Conservation (phyloP, 164 flowering plant species). For the Nelumbo lutea region DNA sequence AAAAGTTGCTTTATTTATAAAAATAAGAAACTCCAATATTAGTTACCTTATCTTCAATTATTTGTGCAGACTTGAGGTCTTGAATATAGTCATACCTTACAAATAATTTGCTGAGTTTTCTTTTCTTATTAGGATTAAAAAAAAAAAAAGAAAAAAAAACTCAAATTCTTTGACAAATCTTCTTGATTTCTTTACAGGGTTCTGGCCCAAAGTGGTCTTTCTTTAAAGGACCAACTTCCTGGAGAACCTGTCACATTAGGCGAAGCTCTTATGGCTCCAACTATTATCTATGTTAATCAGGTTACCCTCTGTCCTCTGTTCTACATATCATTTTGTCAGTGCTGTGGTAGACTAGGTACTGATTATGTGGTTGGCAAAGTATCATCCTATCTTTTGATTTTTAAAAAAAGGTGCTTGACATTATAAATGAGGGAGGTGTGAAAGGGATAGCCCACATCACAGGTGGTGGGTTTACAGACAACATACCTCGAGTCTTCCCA, state of each 20-base stretch:
- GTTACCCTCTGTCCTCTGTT: slow-evolving; percentile 24
- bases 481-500: slow-evolving; percentile 91
- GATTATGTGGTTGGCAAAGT: too few relatives aligned
- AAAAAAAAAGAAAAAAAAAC: too few relatives aligned
- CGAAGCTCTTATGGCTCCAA: slow-evolving; percentile 93
- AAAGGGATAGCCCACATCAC: slow-evolving; percentile 97
- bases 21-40: too few relatives aligned
- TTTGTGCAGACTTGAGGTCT: too few relatives aligned
- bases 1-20: too few relatives aligned
- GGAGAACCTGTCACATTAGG: slow-evolving; percentile 53
- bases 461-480: slow-evolving; percentile 97
- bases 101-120: too few relatives aligned
- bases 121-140: too few relatives aligned
- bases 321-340: background rate
- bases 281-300: slow-evolving; percentile 92
- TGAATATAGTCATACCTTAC: too few relatives aligned
- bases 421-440: slow-evolving; percentile 82
- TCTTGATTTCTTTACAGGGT: slow-evolving; percentile 41
- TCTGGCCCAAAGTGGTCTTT: slow-evolving; percentile 63
- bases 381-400: background rate
- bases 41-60: too few relatives aligned
- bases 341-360: background rate
- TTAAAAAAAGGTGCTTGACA: slow-evolving; percentile 63
- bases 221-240: slow-evolving; percentile 69
- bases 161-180: too few relatives aligned